Evolutionary conservation across 2,329 filamentous ascomycete genomes (phyloP).

Genomic region (Neonectria neomacrospora): DNA sequence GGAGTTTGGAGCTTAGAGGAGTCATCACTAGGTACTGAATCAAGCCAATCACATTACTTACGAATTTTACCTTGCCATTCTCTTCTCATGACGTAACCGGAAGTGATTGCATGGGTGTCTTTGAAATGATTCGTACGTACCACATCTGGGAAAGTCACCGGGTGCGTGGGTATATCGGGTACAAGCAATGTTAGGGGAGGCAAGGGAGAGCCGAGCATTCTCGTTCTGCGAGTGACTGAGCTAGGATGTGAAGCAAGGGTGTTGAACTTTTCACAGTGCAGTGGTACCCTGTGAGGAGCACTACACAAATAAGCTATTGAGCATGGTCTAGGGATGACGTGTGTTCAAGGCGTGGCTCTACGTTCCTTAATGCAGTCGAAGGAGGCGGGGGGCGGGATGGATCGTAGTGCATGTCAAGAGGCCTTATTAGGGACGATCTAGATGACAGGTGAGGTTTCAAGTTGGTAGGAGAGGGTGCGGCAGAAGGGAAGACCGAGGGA

Average conservation of each 20-base stretch:
- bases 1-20: slow-evolving; percentile 29
- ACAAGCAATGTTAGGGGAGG: neutral
- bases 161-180: neutral
- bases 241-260: neutral
- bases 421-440: slow-evolving; percentile 12
- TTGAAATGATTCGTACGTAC: neutral
- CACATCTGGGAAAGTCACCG: neutral
- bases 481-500: slow-evolving; percentile 1
- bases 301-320: neutral
- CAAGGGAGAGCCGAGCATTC: neutral
- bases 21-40: slow-evolving; percentile 26
- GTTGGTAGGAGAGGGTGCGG: slow-evolving; percentile 4
- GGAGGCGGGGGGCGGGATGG: slow-evolving; percentile 12
- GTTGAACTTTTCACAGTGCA: neutral
- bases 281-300: neutral
- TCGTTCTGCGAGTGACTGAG: neutral
- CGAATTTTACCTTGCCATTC: neutral
- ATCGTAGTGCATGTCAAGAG: slow-evolving; percentile 4
- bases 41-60: slow-evolving; percentile 23
- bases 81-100: neutral
- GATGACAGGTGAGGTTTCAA: slow-evolving; percentile 21
- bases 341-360: neutral
- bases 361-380: slow-evolving; percentile 1
- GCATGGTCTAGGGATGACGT: slow-evolving; percentile 4
- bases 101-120: neutral